phyloP scores from a whole-genome alignment of 345 rosid species.

The Gossypium sturtianum region DNA sequence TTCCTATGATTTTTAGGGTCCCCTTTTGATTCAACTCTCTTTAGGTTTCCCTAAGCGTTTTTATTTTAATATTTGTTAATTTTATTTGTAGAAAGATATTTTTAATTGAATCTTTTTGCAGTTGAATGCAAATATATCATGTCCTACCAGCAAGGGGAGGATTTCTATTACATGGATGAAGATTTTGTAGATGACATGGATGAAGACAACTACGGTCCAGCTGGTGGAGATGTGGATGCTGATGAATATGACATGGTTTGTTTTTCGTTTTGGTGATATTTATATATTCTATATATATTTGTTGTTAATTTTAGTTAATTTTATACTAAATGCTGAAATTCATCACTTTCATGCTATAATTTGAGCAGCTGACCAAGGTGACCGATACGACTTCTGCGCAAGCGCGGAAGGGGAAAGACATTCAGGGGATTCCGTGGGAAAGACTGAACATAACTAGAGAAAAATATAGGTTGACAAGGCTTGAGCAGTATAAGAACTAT shows the following conservation, averaged over 20 bases:
- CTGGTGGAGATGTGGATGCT: conserved; percentile 19
- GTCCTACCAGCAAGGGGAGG: conserved; percentile 28
- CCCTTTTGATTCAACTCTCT: neutral
- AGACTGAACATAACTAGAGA: conserved; percentile 47
- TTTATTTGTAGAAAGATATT: neutral
- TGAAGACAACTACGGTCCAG: conserved; percentile 22
- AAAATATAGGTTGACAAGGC: conserved; percentile 49
- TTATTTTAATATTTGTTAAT: neutral
- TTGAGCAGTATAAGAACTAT: conserved; percentile 61
- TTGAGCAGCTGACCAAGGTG: conserved; percentile 33
- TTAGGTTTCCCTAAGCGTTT: neutral
- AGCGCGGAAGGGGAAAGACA: conserved; percentile 58
- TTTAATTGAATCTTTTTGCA: neutral
- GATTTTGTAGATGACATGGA: conserved; percentile 31
- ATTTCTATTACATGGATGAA: conserved; percentile 24
- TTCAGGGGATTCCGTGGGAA: conserved; percentile 75
- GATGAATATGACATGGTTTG: conserved; percentile 32
- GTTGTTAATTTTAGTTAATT: neutral
- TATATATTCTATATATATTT: neutral
- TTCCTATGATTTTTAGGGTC: neutral
- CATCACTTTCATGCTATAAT: neutral
- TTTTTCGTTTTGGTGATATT: neutral
- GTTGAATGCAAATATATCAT: conserved; percentile 10
- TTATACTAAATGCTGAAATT: neutral
- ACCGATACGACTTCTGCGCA: conserved; percentile 49